These are phyloP conservation scores for Cladorrhinum samala DNA, from an alignment of 495 filamentous ascomycete species.

Conservation along the genomic window DNA sequence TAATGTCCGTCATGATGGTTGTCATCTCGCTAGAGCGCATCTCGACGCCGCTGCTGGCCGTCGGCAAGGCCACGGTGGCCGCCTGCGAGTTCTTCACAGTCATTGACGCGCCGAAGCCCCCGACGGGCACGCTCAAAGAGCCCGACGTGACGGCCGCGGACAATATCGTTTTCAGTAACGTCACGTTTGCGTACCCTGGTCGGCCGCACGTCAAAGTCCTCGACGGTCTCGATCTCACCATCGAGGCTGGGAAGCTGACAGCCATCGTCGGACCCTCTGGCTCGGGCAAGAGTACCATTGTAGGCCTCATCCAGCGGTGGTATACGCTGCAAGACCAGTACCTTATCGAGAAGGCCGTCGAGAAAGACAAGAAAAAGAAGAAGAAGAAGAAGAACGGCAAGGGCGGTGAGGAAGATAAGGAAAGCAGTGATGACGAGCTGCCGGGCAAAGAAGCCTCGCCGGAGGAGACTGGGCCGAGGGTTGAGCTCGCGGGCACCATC, in stretches of 20 bases:
- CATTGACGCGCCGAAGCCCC: constrained; percentile 49
- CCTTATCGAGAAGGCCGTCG: constrained; percentile 40
- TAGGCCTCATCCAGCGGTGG: constrained; percentile 86
- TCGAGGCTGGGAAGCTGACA: constrained; percentile 73
- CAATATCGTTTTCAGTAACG: constrained; percentile 55
- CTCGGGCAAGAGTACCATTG: constrained; percentile 85
- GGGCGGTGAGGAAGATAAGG: constrained; percentile 13
- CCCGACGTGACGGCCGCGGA: constrained; percentile 40
- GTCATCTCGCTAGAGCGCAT: constrained; percentile 47
- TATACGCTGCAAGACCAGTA: constrained; percentile 63
- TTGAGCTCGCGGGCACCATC: constrained; percentile 44
- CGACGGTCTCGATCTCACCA: constrained; percentile 47
- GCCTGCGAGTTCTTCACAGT: constrained; percentile 52
- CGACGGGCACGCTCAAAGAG: constrained; percentile 34
- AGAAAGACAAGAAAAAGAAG: constrained; percentile 35
- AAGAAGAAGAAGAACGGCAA: constrained; percentile 24
- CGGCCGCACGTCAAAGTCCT: constrained; percentile 57
- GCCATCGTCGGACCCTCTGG: constrained; percentile 81
- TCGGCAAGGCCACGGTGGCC: constrained; percentile 48
- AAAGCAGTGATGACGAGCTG: constrained; percentile 27
- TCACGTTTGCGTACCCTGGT: constrained; percentile 65
- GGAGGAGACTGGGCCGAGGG: constrained; percentile 33
- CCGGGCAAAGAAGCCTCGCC: constrained; percentile 7
- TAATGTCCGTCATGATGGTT: constrained; percentile 53
- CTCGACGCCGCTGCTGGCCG: constrained; percentile 45